Evolutionary conservation across 371 early-diverging fungal species (phyloP).

Genomic region (Zychaea mexicana): DNA sequence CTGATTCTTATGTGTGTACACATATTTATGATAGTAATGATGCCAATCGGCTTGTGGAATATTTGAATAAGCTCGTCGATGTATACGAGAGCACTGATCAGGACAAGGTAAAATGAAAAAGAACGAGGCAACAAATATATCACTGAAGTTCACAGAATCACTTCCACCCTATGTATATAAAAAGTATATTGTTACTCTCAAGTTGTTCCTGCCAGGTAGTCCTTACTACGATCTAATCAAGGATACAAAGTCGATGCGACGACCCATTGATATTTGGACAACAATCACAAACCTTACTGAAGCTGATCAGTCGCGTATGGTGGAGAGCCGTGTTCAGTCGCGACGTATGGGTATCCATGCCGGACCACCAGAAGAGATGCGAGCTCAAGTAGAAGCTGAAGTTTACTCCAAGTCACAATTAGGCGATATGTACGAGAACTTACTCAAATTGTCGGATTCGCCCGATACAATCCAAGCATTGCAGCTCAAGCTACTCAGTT

Average conservation of each 20-base stretch:
- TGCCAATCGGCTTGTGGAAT: constrained; percentile 60
- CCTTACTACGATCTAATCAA: constrained; percentile 49
- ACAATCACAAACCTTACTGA: constrained; percentile 60
- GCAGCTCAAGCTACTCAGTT: constrained; percentile 30
- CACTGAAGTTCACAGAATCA: not conserved
- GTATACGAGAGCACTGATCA: constrained; percentile 46
- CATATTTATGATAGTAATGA: constrained; percentile 37
- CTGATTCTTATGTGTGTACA: no score
- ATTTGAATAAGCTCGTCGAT: constrained; percentile 57
- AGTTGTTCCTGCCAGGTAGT: constrained; percentile 55
- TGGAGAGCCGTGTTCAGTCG: constrained; percentile 64
- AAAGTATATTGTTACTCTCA: constrained; percentile 54
- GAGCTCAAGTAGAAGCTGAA: constrained; percentile 59
- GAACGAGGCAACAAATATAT: no score
- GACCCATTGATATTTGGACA: constrained; percentile 55
- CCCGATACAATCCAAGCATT: constrained; percentile 15
- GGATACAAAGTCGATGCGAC: constrained; percentile 41
- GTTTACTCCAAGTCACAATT: constrained; percentile 62
- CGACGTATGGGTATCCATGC: constrained; percentile 75
- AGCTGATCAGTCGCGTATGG: constrained; percentile 54
- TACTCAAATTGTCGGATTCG: constrained; percentile 33
- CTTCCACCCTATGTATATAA: not conserved
- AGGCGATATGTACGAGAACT: constrained; percentile 40
- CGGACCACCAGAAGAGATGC: constrained; percentile 60
- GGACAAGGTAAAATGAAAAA: constrained; percentile 32